A percentile compares a stretch with the other conserved stretches of the same genome.
phyloP scores from a whole-genome alignment of 2,329 filamentous ascomycete genomes.

The Huntiella abstrusa region DNA sequence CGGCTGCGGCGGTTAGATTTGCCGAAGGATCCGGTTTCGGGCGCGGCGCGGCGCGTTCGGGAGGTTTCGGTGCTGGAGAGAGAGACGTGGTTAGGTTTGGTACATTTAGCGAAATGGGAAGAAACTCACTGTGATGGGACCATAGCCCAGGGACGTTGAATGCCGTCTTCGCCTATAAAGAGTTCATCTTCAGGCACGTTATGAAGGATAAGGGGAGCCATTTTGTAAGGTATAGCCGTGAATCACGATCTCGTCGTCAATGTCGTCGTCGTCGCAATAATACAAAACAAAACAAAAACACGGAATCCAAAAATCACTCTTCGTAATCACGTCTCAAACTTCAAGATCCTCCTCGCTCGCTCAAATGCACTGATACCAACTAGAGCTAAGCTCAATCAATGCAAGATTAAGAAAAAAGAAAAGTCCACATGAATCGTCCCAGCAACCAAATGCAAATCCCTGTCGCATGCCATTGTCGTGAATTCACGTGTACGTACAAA shows the following conservation, averaged over 20 bases:
- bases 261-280: neutral
- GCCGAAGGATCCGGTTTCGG: conserved; percentile 46
- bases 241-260: neutral
- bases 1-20: conserved; percentile 46
- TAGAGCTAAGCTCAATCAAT: neutral
- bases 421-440: conserved; percentile 4
- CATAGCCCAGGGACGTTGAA: conserved; percentile 48
- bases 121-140: conserved; percentile 40
- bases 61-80: conserved; percentile 30
- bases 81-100: neutral
- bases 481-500: neutral
- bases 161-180: conserved; percentile 45
- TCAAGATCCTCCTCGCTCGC: too few species aligned
- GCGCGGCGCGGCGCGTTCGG: conserved; percentile 32
- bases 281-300: neutral
- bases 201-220: conserved; percentile 48
- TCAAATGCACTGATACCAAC: too few species aligned
- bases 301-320: neutral
- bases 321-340: too few species aligned
- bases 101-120: neutral
- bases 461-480: neutral
- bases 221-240: conserved; percentile 18
- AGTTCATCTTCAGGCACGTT: conserved; percentile 51
- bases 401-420: neutral
- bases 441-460: conserved; percentile 5